Base-by-base conservation (phyloP, 2,329 filamentous ascomycete genomes). In the Pseudocercospora eumusae region DNA sequence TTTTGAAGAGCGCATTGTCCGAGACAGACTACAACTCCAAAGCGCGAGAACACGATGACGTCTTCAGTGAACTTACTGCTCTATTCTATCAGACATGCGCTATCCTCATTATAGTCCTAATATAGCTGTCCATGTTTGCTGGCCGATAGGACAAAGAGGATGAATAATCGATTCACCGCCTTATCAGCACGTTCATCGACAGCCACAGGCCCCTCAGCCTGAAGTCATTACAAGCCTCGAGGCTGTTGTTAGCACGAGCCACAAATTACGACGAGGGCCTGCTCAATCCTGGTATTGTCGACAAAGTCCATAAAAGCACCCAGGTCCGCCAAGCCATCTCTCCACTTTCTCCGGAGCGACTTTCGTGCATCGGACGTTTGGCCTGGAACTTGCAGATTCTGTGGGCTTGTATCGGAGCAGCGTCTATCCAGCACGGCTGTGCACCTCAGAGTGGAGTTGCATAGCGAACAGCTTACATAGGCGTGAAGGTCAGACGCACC, bases 351-450 rank as follows among this genome's bases (percentile, higher is more conserved):
- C 45, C 27, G 45, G 45, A 23, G 13, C 45, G 45, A 27, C 45
- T 33, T n/a, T 50, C 45, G 11, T 52, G 47, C 47, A 28, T 52
- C 47, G 47, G 47, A 52, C 47, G 47, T 52, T 52, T 52, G 25
- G 47, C 47, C 47, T 52, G 47, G 47, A 52, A 52, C 9, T 52
- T 52, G 47, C 47, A 52, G 47, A 52, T 27, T 52, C 47, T 52
- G 47, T 52, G 47, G 47, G 47, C n/a, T 28, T 52, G 47, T 31
- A n/a, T 15, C 47, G 47, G 47, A 52, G 7, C 47, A 52, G 47
- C 47, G 25, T 25, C 25, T 52, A 5, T n/a, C 23, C 47, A 25
- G 10, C 47, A 23, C 47, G 47, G 47, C 25, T 25, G 23, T 50
- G 45, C n/a, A 50, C 45, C 45, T 23, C 31, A 33, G 31, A 33